Percentiles rank a stretch among this genome's conserved stretches.
These are phyloP conservation scores for Lentinula lateritia DNA, from an alignment of 768 basidiomycete genomes.

Conservation along the genomic window DNA sequence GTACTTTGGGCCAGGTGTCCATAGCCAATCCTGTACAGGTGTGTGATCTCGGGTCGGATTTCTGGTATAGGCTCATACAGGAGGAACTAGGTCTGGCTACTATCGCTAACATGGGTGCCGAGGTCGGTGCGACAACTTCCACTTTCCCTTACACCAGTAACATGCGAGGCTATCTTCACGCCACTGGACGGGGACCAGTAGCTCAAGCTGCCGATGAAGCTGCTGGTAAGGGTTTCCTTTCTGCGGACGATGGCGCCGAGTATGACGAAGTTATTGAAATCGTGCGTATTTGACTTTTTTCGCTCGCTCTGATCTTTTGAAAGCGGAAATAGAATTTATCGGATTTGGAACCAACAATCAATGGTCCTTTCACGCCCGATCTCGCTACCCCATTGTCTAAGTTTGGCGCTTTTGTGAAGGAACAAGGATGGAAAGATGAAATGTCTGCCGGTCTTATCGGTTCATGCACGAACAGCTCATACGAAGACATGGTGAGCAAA, in stretches of 20 bases:
- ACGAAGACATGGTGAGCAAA: conserved; percentile 79
- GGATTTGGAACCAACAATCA: conserved; percentile 85
- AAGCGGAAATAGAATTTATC: conserved; percentile 65
- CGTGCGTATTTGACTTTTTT: conserved; percentile 37
- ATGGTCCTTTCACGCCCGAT: conserved; percentile 98
- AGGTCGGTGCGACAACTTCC: conserved; percentile 99
- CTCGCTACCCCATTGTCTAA: conserved; percentile 89
- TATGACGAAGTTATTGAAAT: conserved; percentile 96
- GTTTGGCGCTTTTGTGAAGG: conserved; percentile 73
- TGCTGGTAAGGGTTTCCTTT: conserved; percentile 69
- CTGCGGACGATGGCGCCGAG: conserved; percentile 80
- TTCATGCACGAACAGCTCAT: conserved; percentile 99
- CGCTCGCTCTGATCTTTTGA: conserved; percentile 2
- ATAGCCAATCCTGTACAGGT: conserved; percentile 89
- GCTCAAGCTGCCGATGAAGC: conserved; percentile 85
- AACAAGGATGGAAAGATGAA: conserved; percentile 91
- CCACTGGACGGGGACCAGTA: conserved; percentile 84
- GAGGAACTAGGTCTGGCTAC: conserved; percentile 70
- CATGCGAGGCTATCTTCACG: conserved; percentile 87
- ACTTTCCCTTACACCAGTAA: conserved; percentile 92
- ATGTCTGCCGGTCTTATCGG: conserved; percentile 91
- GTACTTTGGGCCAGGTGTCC: conserved; percentile 93
- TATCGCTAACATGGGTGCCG: conserved; percentile 98
- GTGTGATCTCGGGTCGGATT: conserved; percentile 9
- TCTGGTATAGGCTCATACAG: background rate